These are phyloP conservation scores for Thermothelomyces thermophilus DNA, from an alignment of 2,329 filamentous ascomycete species.

Conservation along the genomic window DNA sequence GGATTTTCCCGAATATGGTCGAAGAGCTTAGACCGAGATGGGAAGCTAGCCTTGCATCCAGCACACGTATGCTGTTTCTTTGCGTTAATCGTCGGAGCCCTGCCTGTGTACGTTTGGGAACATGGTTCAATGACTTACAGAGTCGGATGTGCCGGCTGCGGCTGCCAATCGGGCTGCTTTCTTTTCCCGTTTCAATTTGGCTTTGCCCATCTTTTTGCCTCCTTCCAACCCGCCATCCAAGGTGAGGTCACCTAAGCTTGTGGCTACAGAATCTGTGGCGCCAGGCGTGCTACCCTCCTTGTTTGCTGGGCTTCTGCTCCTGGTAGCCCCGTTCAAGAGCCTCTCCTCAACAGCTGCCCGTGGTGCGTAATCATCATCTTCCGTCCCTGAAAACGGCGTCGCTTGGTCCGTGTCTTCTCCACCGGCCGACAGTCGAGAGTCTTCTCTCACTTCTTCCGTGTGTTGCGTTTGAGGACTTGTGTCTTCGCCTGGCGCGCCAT, in stretches of 20 bases:
- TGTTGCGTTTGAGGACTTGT: background rate
- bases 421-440: background rate
- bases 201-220: constrained; percentile 43
- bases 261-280: constrained; percentile 8
- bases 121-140: constrained; percentile 28
- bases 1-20: constrained; percentile 58
- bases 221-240: constrained; percentile 16
- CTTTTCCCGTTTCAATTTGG: constrained; percentile 45
- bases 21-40: constrained; percentile 66
- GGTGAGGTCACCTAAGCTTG: constrained; percentile 15
- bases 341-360: constrained; percentile 38
- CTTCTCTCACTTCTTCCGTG: background rate
- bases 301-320: constrained; percentile 8
- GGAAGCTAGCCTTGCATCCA: constrained; percentile 40
- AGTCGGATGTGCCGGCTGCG: constrained; percentile 29
- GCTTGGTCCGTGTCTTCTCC: background rate
- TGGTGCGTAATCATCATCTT: constrained; percentile 42
- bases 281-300: background rate
- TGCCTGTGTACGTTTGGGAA: background rate
- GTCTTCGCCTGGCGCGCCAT: background rate
- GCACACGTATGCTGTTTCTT: constrained; percentile 36
- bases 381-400: constrained; percentile 6
- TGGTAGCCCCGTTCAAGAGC: constrained; percentile 23
- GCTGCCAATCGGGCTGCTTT: constrained; percentile 38
- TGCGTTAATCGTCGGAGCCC: background rate